Evolutionary conservation across 176 grass and related monocot genomes (phyloP), one percentile per base, ranked within the genome.

Genomic region (Calamus simplicifolius): DNA sequence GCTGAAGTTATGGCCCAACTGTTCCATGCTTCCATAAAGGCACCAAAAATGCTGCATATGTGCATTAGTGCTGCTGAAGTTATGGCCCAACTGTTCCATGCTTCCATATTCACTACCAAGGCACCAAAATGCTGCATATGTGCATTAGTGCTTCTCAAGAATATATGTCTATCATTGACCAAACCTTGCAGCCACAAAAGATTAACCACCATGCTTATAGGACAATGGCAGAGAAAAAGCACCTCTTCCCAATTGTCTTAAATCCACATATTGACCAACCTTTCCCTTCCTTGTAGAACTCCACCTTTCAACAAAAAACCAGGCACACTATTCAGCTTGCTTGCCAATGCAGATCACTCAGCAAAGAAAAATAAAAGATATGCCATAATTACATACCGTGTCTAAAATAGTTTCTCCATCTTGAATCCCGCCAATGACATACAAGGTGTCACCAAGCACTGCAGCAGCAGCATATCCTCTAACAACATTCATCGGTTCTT

Each of bases 401-500:
- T 87, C 78, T 4, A 78, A 5, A 23, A 66, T 52, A 71, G 82
- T 58, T 25, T 21, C 58, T 51, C 25, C 75, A 48, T 25, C 18
- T 38, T 62, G 6, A 19, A 85, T 29, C 8, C 91, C 91, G 18
- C 83, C 86, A 16, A 90, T 64, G n/a, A 75, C 31, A 58, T 77
- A 87, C 29, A 87, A 5, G 30, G 73, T 80, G 27, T 82, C 53
- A 2, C 79, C 51, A 18, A 80, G 13, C 29, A 85, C 76, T 17
- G 72, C 69, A 1, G 83, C 81, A 18, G 83, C 76, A 43, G 74
- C 74, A 61, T 87, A 90, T 81, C 77, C 77, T 87, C 86, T 87
- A 23, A 63, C 35, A 16, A 57, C 4, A 18, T 65, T 86, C 62
- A 85, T 74, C 12, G 86, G 80, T 17, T 25, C 72, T 7, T 60